Base-by-base conservation (phyloP, 495 filamentous ascomycete genomes). In the Pyrenopolyporus hunteri region DNA sequence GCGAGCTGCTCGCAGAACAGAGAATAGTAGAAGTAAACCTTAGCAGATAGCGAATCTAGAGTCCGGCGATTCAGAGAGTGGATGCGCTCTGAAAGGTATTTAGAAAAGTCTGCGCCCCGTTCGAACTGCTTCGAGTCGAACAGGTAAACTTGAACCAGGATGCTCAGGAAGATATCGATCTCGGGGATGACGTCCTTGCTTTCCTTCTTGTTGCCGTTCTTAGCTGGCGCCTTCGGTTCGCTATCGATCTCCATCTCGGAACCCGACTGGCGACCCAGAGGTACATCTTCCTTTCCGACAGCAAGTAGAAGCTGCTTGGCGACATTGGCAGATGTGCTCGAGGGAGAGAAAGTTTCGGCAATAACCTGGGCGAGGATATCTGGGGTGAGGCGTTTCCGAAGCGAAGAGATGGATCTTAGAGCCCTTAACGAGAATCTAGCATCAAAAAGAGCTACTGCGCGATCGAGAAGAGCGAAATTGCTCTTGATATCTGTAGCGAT, bases 11-110 rank as follows among this genome's bases (percentile, higher is more conserved):
- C 94, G 74, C 87, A 89, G 80, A 97, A 97, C 51, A 98, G 78
- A 40, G 89, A 90, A 74, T 91, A 96, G 80, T 98, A 98, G 75
- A 97, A 98, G 82, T 98, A 98, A 52, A 94, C 91, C 71, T 93
- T 92, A 33, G 94, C 92, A 44, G 92, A 91, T 23, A 98, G 85
- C 36, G 92, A 90, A 70, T 98, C 94, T 57, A 98, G 78, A 11
- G 94, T 97, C 52, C 94, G 88, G 47, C 94, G 92, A 79, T 98
- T 98, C 59, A 94, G 78, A 28, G 85, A 80, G 60, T 96, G 93
- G 69, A 98, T 85, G 66, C 86, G 88, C 69, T 92, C 89, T 48
- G 92, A 87, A 35, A 97, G 80, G 58, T 82, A 82, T 16, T 80
- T 83, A 22, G 93, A 97, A 77, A 98, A 96, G 46, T 88, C 81